phyloP scores from a whole-genome alignment of 1,284 basidiomycete species.

The Microbotryomycetes sp. region DNA sequence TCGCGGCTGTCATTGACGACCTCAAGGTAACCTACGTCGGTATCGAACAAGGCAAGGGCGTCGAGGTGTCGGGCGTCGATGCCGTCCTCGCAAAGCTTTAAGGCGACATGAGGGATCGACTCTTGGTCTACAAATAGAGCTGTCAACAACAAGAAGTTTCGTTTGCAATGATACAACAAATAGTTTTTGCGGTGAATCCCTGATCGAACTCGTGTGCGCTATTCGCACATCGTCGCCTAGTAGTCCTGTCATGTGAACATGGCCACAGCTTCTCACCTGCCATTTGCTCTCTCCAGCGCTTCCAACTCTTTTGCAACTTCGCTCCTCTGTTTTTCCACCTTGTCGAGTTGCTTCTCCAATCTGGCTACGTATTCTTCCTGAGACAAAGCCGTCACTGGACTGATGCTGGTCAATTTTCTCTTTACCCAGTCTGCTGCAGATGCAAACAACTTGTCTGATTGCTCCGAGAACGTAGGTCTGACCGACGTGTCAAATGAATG shows the following conservation, averaged over 20 bases:
- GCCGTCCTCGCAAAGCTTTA: slow-evolving; percentile 56
- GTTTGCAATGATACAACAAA: slow-evolving; percentile 19
- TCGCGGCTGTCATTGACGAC: slow-evolving; percentile 64
- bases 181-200: slow-evolving; percentile 25
- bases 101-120: background rate
- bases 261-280: background rate
- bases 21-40: slow-evolving; percentile 56
- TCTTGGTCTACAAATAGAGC: slow-evolving; percentile 39
- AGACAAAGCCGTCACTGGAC: slow-evolving; percentile 21
- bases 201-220: slow-evolving; percentile 31
- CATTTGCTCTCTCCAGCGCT: slow-evolving; percentile 6
- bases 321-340: slow-evolving; percentile 7
- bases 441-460: slow-evolving; percentile 20
- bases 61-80: slow-evolving; percentile 61
- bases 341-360: slow-evolving; percentile 3
- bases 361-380: slow-evolving; percentile 16
- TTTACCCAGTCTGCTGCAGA: slow-evolving; percentile 5
- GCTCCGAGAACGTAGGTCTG: slow-evolving; percentile 23
- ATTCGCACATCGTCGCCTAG: background rate
- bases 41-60: slow-evolving; percentile 47
- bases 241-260: slow-evolving; percentile 21
- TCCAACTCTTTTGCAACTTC: slow-evolving; percentile 11
- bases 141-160: slow-evolving; percentile 39
- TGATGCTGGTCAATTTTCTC: background rate
- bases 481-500: background rate